A percentile compares a stretch with the other conserved stretches of the same genome.
Conservation (phyloP, 2,329 filamentous ascomycete species). For the Harringtonia aguacate region DNA sequence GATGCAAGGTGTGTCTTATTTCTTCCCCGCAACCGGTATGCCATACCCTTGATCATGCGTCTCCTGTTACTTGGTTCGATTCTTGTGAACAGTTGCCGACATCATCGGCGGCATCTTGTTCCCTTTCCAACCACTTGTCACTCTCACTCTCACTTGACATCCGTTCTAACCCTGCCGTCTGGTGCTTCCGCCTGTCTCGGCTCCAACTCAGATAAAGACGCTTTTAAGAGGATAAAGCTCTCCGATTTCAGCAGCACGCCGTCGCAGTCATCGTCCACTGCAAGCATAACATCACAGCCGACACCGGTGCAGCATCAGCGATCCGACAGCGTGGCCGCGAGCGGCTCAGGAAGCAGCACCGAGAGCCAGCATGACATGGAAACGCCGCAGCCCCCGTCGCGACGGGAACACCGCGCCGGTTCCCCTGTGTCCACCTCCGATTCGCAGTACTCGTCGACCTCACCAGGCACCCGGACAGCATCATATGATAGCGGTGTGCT, state of each 20-base stretch:
- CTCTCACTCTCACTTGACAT: too few relatives aligned
- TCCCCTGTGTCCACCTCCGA: conserved; percentile 36
- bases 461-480: conserved; percentile 12
- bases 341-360: conserved; percentile 33
- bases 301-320: conserved; percentile 9
- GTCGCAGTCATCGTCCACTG: neutral
- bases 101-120: too few relatives aligned
- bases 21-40: conserved; percentile 1
- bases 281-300: conserved; percentile 18
- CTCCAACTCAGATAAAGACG: conserved; percentile 31
- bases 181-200: neutral
- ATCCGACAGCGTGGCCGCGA: conserved; percentile 30
- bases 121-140: too few relatives aligned
- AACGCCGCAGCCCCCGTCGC: conserved; percentile 14
- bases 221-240: conserved; percentile 37
- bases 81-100: too few relatives aligned
- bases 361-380: conserved; percentile 36
- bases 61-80: too few relatives aligned
- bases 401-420: conserved; percentile 33
- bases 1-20: conserved; percentile 35
- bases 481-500: conserved; percentile 24
- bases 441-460: conserved; percentile 32
- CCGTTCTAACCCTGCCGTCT: neutral
- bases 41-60: neutral
- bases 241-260: conserved; percentile 21